A percentile compares a stretch with the other conserved stretches of the same genome.
Evolutionary conservation across 2,329 filamentous ascomycete genomes (phyloP).

Genomic region (Zymoseptoria passerinii): DNA sequence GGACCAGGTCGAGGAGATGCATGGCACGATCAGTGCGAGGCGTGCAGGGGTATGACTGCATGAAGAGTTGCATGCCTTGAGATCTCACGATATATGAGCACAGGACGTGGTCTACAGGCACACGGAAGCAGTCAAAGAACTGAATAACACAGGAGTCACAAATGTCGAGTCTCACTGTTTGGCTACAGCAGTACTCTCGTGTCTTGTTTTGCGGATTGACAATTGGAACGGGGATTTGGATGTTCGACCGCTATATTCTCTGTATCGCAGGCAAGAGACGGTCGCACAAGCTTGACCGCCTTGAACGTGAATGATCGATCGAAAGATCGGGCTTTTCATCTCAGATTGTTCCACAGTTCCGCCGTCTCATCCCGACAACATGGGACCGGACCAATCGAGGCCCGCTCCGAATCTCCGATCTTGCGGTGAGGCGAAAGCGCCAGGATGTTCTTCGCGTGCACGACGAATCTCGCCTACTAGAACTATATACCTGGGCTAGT

Average conservation of each 20-base stretch:
- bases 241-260: no score
- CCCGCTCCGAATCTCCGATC: background rate
- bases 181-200: background rate
- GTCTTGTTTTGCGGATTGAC: background rate
- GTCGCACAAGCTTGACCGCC: no score
- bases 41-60: background rate
- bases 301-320: no score
- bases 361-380: background rate
- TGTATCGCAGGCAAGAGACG: no score
- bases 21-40: background rate
- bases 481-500: background rate
- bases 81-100: background rate
- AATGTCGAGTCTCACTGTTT: background rate
- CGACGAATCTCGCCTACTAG: background rate
- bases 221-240: no score
- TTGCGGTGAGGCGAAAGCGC: background rate
- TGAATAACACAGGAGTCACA: background rate
- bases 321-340: no score
- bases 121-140: background rate
- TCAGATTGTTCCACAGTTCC: no score
- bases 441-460: background rate
- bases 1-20: background rate
- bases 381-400: background rate
- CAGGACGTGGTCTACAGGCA: background rate
- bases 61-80: background rate